Percentiles rank a stretch among this genome's conserved stretches.
phyloP scores from a whole-genome alignment of 2,329 filamentous ascomycete genomes.

The Metarhizium guizhouense region DNA sequence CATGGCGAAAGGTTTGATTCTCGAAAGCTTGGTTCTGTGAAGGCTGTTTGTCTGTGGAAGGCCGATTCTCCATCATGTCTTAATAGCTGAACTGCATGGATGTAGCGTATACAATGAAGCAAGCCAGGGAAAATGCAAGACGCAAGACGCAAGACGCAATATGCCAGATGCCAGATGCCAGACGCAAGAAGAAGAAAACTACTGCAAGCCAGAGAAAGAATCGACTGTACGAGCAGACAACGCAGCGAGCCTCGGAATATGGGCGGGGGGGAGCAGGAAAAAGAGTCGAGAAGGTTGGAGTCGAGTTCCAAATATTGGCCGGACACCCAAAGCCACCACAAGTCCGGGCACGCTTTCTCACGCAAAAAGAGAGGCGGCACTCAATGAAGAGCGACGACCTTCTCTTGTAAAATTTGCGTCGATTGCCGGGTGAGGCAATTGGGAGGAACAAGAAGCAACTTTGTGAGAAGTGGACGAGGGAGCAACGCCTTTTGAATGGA shows the following conservation, averaged over 20 bases:
- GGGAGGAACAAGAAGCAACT: conserved; percentile 18
- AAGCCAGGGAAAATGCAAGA: neutral
- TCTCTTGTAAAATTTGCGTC: conserved; percentile 4
- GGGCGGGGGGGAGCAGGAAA: too few species aligned
- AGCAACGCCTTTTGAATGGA: conserved; percentile 33
- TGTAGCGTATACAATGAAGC: neutral
- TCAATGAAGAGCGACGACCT: conserved; percentile 10
- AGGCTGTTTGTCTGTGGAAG: neutral
- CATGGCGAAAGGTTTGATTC: conserved; percentile 30
- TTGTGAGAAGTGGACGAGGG: conserved; percentile 21
- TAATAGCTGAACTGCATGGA: neutral
- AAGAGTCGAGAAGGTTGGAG: neutral
- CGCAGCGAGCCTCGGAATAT: neutral
- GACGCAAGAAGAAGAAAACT: neutral
- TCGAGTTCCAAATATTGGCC: neutral
- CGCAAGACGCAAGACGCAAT: neutral
- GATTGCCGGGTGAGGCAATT: conserved; percentile 17
- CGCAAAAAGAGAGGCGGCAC: conserved; percentile 7
- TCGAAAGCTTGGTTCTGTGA: conserved; percentile 15
- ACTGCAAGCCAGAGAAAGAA: neutral
- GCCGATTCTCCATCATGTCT: neutral
- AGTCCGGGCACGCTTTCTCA: neutral
- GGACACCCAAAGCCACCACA: neutral
- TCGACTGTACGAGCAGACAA: neutral
- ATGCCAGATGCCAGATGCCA: neutral